Percentiles rank a stretch among this genome's conserved stretches.
Evolutionary conservation across 805 yeast species (phyloP).

Genomic region (Sungouiozyma ichnusensis): DNA sequence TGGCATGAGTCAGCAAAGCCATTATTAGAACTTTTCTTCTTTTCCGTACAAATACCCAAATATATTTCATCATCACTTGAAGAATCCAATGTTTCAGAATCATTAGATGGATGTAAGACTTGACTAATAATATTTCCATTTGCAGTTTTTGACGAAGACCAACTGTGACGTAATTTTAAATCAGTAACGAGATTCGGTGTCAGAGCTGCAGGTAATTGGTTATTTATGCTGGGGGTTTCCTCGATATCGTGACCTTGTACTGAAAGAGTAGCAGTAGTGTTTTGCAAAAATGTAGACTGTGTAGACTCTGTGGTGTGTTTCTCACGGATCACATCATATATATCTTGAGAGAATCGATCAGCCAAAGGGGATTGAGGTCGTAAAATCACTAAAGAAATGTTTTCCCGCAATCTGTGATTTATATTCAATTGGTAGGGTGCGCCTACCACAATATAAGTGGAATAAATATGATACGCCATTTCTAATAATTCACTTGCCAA

Average conservation of each 20-base stretch:
- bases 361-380: constrained; percentile 30
- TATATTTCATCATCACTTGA: background rate
- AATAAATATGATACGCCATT: constrained; percentile 52
- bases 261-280: background rate
- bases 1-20: background rate
- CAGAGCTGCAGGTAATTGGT: background rate
- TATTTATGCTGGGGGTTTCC: too few species aligned
- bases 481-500: constrained; percentile 48
- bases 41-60: background rate
- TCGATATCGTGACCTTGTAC: too few species aligned
- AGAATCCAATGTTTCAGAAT: background rate
- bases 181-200: background rate
- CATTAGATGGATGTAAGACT: background rate
- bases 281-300: background rate
- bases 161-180: background rate
- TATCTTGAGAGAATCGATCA: background rate
- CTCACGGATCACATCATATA: background rate
- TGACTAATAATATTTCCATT: background rate
- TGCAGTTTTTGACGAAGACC: background rate
- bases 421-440: constrained; percentile 66
- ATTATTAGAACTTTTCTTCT: background rate
- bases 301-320: background rate
- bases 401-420: constrained; percentile 40
- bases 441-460: constrained; percentile 52
- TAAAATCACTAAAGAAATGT: constrained; percentile 33